phyloP scores from a whole-genome alignment of 2,329 filamentous ascomycete genomes.

The Esteya vermicola region DNA sequence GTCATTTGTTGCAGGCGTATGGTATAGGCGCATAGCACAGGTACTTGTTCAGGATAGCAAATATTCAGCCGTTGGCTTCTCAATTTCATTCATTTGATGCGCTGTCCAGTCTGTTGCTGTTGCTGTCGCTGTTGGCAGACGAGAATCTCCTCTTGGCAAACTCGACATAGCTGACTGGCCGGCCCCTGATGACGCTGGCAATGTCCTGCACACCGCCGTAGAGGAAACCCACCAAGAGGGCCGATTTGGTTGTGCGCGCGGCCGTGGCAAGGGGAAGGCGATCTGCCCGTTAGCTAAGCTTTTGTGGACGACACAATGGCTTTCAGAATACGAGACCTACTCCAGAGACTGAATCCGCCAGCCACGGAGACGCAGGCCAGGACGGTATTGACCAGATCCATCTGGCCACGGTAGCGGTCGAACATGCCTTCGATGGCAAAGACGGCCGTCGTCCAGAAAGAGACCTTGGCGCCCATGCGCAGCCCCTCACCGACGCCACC shows the following conservation, averaged over 20 bases:
- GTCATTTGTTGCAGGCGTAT: too few relatives aligned
- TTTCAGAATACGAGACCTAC: conserved; percentile 32
- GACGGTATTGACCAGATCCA: conserved; percentile 69
- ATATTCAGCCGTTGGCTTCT: too few relatives aligned
- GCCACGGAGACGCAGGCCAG: conserved; percentile 74
- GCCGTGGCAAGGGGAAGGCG: conserved; percentile 65
- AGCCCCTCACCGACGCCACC: conserved; percentile 68
- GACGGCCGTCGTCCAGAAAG: conserved; percentile 61
- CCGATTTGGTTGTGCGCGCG: conserved; percentile 65
- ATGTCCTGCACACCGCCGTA: conserved; percentile 75
- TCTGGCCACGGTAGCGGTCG: conserved; percentile 53
- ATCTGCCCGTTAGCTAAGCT: conserved; percentile 39
- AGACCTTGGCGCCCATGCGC: conserved; percentile 56
- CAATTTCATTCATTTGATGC: not conserved
- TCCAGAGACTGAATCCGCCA: conserved; percentile 74
- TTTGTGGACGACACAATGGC: not conserved
- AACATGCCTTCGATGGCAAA: conserved; percentile 75
- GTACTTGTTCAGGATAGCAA: too few relatives aligned
- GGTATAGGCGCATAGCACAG: too few relatives aligned
- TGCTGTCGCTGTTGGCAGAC: too few relatives aligned
- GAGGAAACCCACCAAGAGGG: conserved; percentile 60
- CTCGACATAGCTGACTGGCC: conserved; percentile 61
- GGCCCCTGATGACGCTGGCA: conserved; percentile 53
- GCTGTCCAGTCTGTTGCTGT: too few relatives aligned
- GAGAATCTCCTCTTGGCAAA: conserved; percentile 34